Evolutionary conservation across 192 early-diverging fungal species (phyloP).

Genomic region (Coemansia sp.): DNA sequence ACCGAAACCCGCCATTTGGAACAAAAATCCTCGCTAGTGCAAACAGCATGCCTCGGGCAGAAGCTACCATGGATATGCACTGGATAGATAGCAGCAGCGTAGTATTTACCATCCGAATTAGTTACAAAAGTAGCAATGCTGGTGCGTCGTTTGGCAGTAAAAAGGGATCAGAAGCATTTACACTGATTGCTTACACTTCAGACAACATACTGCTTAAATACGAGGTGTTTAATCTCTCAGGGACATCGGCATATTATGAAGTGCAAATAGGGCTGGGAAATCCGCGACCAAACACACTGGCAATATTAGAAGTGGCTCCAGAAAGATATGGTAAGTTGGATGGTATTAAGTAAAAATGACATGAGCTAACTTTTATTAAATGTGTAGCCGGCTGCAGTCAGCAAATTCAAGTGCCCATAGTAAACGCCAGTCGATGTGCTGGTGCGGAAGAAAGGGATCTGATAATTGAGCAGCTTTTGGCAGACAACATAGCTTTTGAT

Average conservation of each 20-base stretch:
- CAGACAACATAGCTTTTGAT: background rate
- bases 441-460: no score
- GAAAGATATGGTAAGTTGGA: slow-evolving; percentile 27
- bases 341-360: background rate
- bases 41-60: slow-evolving; percentile 4
- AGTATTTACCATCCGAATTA: slow-evolving; percentile 24
- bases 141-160: background rate
- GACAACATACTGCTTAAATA: slow-evolving; percentile 33
- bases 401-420: slow-evolving; percentile 8
- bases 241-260: slow-evolving; percentile 14
- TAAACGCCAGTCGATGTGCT: background rate
- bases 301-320: slow-evolving; percentile 31
- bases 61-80: slow-evolving; percentile 3
- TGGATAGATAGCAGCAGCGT: slow-evolving; percentile 30
- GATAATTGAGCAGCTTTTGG: background rate
- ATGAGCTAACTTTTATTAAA: background rate
- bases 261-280: slow-evolving; percentile 35
- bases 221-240: slow-evolving; percentile 15
- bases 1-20: slow-evolving; percentile 61
- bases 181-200: slow-evolving; percentile 24
- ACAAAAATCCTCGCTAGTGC: slow-evolving; percentile 49
- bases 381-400: slow-evolving; percentile 27
- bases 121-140: background rate
- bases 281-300: slow-evolving; percentile 13
- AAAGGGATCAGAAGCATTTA: slow-evolving; percentile 1